Base-by-base conservation (phyloP, 1,284 basidiomycete species). In the Entoloma clypeatum region DNA sequence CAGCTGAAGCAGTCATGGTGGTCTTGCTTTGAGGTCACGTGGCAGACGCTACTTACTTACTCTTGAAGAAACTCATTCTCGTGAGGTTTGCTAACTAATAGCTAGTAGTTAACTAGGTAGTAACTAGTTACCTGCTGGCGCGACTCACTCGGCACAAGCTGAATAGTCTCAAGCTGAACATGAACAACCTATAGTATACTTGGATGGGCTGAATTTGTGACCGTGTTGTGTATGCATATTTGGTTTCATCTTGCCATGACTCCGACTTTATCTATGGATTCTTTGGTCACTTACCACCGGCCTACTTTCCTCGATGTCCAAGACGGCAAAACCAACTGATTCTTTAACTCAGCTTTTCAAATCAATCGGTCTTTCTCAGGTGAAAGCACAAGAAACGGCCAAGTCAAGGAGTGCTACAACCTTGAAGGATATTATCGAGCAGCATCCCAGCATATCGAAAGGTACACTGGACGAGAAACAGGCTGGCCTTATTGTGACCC, bases 331-430 rank as follows among this genome's bases (percentile, higher is more conserved):
- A 37, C 19, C 40, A 23, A 36, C 53, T 22, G 62, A 68, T 42
- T 50, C 58, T 34, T 71, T 86, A 41, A 71, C 88, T 37, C 57
- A 72, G 24, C 72, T 89, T 29, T 93, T 95, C 71, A 77, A 82
- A 60, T 78, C 80, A 27, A 84, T 94, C 45, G 90, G 90, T 18
- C 71, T 96, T 36, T 75, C 81, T 34, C 75, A 81, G 42, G 72
- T 85, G 43, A 90, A 92, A 60, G 89, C 93, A 0, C 74, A 77
- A 16, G 92, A 97, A 59, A 85, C 88, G 13, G 80, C 81, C 24
- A 89, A 92, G 61, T 86, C 76, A 5, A 94, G 90, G 70, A 78
- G 77, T 49, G 84, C 88, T 3, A 58, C 72, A 2, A 70, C 82
- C 5, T 74, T 96, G 46, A 81, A 79, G 52, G 76, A 78, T 21